Evolutionary conservation across 768 basidiomycete genomes (phyloP), one percentile per base, ranked within the genome.

Genomic region (Kwoniella mangroviensis): DNA sequence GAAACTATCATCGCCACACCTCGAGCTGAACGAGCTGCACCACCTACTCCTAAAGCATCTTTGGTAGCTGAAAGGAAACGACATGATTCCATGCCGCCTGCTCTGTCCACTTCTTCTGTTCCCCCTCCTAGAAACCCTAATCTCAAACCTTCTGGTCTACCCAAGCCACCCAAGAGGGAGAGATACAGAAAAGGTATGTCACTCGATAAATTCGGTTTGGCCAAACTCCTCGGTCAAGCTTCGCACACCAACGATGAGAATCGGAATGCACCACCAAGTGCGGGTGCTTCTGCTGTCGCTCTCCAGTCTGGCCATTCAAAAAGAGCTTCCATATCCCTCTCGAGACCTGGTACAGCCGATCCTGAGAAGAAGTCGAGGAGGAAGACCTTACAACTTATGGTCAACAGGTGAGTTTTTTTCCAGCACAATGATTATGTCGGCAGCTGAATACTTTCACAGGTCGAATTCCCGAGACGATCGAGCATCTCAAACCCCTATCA

Each of bases 371-470:
- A 81, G 68, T 76, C 75, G 15, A 75, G 81, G 63, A 78, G 93
- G 75, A 94, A 92, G 83, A 95, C 94, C 0, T 86, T 97, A 71
- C 93, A 90, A 0, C 88, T 94, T 51, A 92, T 94, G 88, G 91
- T 92, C 1, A 91, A 92, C 78, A 57, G 78, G 72, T 80, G 19
- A 67, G 74, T 34, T 43, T 63, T 0, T 66, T 57, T 13, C 42
- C 34, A 2, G 57, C 40, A 24, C 17, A 26, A 65, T 4, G 24
- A 53, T 60, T 28, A 40, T 49, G 11, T 12, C 28, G 52, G 21
- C 17, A 55, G 34, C 49, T 51, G 45, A 59, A 34, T 42, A 21
- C 41, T 45, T 34, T 28, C 52, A 22, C 28, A 69, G 57, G 24
- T 55, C 59, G 62, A 65, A 66, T 51, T 49, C 70, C 26, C 28